A percentile compares a stretch with the other conserved stretches of the same genome.
Evolutionary conservation across 148 eudicot genomes (phyloP).

Genomic region (Rhododendron williamsianum): DNA sequence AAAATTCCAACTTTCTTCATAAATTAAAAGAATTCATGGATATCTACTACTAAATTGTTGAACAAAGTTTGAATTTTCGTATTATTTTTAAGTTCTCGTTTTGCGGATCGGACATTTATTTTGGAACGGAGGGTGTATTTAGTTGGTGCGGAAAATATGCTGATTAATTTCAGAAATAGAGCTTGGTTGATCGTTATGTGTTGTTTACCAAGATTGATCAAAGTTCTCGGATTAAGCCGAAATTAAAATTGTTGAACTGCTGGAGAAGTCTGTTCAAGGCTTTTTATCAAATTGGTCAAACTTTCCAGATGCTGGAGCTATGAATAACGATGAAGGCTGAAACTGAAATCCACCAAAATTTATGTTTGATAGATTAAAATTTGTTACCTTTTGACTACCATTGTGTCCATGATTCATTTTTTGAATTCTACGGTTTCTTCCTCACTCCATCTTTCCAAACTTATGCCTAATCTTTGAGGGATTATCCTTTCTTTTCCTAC

Average conservation of each 20-base stretch:
- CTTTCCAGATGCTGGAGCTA: background rate
- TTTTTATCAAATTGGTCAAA: background rate
- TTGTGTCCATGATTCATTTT: background rate
- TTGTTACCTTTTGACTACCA: background rate
- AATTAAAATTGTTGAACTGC: background rate
- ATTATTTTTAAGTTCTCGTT: too few species aligned
- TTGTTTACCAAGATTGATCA: background rate
- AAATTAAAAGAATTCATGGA: too few species aligned
- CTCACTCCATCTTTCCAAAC: background rate
- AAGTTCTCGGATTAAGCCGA: background rate
- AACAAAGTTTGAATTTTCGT: too few species aligned
- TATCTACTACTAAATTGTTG: too few species aligned
- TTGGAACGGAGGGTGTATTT: too few species aligned
- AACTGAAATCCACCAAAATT: background rate
- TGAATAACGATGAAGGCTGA: background rate
- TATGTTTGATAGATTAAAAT: background rate
- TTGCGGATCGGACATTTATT: too few species aligned
- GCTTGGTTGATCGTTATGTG: background rate
- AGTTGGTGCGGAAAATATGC: too few species aligned
- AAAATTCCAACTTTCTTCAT: too few species aligned
- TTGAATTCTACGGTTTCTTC: background rate
- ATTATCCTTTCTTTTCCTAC: background rate
- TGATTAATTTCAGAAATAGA: background rate
- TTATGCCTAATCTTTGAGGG: background rate
- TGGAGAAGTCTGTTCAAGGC: background rate